Evolutionary conservation across 1,284 basidiomycete species (phyloP).

Genomic region (Heterobasidion occidentale): DNA sequence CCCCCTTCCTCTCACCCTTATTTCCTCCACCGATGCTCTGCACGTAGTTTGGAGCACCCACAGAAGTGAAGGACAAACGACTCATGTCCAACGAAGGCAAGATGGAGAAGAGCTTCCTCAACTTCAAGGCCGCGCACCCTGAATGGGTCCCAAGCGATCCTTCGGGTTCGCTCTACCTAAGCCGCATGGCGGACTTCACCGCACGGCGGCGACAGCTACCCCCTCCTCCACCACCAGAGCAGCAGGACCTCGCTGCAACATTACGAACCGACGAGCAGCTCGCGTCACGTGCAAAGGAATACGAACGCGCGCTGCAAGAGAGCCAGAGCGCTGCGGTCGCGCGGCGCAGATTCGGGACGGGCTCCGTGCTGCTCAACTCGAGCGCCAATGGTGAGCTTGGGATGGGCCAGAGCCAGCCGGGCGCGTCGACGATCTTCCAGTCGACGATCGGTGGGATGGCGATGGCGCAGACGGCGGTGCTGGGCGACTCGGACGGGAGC

Average conservation of each 20-base stretch:
- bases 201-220: background rate
- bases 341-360: conserved; percentile 29
- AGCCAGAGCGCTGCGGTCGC: conserved; percentile 49
- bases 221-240: conserved; percentile 2
- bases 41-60: conserved; percentile 70
- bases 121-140: conserved; percentile 94
- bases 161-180: conserved; percentile 78
- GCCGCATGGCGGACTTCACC: conserved; percentile 68
- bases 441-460: conserved; percentile 29
- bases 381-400: conserved; percentile 29
- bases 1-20: background rate
- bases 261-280: conserved; percentile 16
- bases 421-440: conserved; percentile 5
- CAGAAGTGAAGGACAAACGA: conserved; percentile 55
- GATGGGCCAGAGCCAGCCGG: conserved; percentile 16
- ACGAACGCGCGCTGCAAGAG: conserved; percentile 66
- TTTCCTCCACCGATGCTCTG: background rate
- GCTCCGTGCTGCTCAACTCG: conserved; percentile 14
- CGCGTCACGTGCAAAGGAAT: conserved; percentile 55
- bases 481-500: conserved; percentile 68
- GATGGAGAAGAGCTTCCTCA: conserved; percentile 97
- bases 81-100: conserved; percentile 86
- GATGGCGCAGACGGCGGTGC: conserved; percentile 58
- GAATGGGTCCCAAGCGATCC: conserved; percentile 91
- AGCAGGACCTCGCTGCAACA: background rate